phyloP scores from a whole-genome alignment of 192 early-diverging fungal species.

The Backusella sp. region DNA sequence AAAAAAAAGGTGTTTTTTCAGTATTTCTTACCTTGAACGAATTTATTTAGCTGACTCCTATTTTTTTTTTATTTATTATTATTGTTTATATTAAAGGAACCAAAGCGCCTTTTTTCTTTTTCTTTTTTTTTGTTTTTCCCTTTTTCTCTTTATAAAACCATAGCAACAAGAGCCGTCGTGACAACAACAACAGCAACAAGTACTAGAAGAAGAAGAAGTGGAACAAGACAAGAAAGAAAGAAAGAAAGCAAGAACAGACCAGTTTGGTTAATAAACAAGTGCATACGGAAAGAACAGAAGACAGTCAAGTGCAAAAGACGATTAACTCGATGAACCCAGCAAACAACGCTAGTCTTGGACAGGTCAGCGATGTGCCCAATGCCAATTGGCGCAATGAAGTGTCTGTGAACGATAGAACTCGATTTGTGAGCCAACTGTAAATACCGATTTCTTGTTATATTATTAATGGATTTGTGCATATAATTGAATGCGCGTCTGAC shows the following conservation, averaged over 20 bases:
- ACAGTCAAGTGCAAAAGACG: neutral
- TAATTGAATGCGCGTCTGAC: neutral
- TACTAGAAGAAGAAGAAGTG: neutral
- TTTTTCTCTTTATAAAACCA: neutral
- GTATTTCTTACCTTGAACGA: neutral
- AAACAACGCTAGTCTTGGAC: slow-evolving; percentile 4
- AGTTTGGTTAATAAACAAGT: neutral
- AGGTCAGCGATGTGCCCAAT: slow-evolving; percentile 6
- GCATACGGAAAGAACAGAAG: neutral
- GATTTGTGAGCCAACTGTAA: slow-evolving; percentile 24
- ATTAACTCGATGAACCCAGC: neutral
- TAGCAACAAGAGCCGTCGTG: too few relatives aligned
- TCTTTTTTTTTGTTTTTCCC: neutral
- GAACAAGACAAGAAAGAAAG: neutral
- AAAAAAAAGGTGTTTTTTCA: neutral
- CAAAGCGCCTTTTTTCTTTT: neutral
- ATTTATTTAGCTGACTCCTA: neutral
- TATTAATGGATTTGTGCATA: neutral
- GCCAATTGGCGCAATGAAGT: slow-evolving; percentile 25
- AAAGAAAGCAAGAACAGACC: neutral
- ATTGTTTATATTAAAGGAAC: neutral
- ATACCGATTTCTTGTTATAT: neutral
- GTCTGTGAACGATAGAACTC: slow-evolving; percentile 19
- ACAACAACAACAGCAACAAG: neutral
- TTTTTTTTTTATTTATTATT: neutral